These are phyloP conservation scores for Limnanthes douglasii DNA, from an alignment of 345 rosid species.

Conservation along the genomic window DNA sequence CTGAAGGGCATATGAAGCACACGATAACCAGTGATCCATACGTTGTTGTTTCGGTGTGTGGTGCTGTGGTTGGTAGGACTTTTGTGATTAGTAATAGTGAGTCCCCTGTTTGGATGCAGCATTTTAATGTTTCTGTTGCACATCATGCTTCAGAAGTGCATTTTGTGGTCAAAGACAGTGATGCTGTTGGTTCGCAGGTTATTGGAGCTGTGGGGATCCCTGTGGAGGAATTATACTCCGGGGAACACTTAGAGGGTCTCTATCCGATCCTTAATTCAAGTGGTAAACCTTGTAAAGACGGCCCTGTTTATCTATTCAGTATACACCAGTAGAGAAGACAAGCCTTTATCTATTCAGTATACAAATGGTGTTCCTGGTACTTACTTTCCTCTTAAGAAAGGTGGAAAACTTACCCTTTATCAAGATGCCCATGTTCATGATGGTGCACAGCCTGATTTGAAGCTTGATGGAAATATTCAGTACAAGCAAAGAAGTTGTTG, in stretches of 20 bases:
- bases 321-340: conserved; percentile 35
- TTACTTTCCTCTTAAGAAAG: conserved; percentile 73
- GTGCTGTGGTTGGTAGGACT: conserved; percentile 84
- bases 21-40: conserved; percentile 89
- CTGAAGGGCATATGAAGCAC: conserved; percentile 26
- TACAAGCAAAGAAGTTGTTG: conserved; percentile 57
- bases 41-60: conserved; percentile 46
- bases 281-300: conserved; percentile 58
- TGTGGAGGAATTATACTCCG: conserved; percentile 33
- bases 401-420: conserved; percentile 70
- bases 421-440: conserved; percentile 88
- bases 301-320: conserved; percentile 69
- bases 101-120: conserved; percentile 85
- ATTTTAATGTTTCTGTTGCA: conserved; percentile 66
- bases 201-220: conserved; percentile 79
- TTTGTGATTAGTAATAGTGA: conserved; percentile 60
- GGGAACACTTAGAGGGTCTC: conserved; percentile 41
- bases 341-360: conserved; percentile 38
- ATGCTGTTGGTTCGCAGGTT: conserved; percentile 68
- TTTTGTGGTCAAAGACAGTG: conserved; percentile 70
- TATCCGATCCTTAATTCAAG: conserved; percentile 44
- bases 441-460: conserved; percentile 34
- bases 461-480: conserved; percentile 35
- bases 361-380: conserved; percentile 67
- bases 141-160: conserved; percentile 64